Base-by-base conservation (phyloP, 2,329 filamentous ascomycete species). In the Fusarium decemcellulare region DNA sequence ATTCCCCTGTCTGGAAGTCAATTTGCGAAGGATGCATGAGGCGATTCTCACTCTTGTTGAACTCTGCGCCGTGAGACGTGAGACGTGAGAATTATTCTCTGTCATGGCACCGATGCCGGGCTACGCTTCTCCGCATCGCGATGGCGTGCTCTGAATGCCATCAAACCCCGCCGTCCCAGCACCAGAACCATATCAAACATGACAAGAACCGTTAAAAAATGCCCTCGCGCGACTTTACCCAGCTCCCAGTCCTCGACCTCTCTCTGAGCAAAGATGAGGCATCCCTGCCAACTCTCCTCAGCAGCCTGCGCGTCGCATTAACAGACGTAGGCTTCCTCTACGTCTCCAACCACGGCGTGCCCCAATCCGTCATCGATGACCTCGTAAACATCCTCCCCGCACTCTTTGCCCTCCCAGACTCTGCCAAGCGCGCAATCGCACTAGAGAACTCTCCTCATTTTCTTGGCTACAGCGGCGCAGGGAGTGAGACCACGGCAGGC, bases 401-500 rank as follows among this genome's bases (percentile, higher is more conserved):
- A 0, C 77, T 87, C 6, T 88, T 88, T 65, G 71, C 75, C 2
- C 76, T 87, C 2, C 67, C 80, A 0, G 52, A 70, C 1, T 65
- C 71, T 3, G 73, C 76, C 7, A 88, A 87, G 60, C 72, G 74
- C 0, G 69, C 70, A 2, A 74, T 86, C 10, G 82, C 82, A 0
- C 78, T 87, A 16, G 76, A 81, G 29, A 85, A 88, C 29, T 90
- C 86, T 2, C 87, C 88, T 10, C 88, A 90, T 72, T 89, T 91
- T 59, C 78, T 91, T 3, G 88, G 88, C 0, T 90, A 90, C 72
- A 88, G 85, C 65, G 83, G 80, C 1, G 82, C 83, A 16, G 88
- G 87, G 0, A 80, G 84, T 27, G 88, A 90, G 74, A 86, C 78
- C 0, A 91, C 89, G 2, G 84, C 85, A 0, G 86, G 87, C 0